Conservation (phyloP, 2,329 filamentous ascomycete species). For the Acrodontium crateriforme region DNA sequence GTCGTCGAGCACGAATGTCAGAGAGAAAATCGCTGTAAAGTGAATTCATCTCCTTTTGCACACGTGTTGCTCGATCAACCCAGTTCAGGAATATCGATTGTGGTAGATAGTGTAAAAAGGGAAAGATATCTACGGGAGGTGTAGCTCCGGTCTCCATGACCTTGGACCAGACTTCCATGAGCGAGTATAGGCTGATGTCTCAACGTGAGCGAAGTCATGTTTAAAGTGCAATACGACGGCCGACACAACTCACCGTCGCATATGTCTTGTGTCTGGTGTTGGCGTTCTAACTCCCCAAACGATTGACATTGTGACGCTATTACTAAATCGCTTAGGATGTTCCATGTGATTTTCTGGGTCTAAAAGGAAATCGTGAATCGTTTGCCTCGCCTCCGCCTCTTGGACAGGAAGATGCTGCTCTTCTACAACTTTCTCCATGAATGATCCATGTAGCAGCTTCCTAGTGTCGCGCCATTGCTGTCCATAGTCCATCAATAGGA, state of each 20-base stretch:
- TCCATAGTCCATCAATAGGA: conserved; percentile 35
- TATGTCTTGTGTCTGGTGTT: conserved; percentile 9
- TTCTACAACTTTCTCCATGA: conserved; percentile 32
- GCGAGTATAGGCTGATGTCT: conserved; percentile 27
- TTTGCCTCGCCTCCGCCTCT: conserved; percentile 36
- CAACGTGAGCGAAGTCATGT: conserved; percentile 6
- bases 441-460: conserved; percentile 30
- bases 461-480: conserved; percentile 33
- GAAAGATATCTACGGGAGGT: conserved; percentile 36
- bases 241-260: no score
- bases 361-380: conserved; percentile 32
- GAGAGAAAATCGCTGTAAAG: conserved; percentile 27
- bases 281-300: conserved; percentile 3
- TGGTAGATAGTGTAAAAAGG: conserved; percentile 31
- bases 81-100: conserved; percentile 29
- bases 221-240: conserved; percentile 6
- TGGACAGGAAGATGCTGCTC: conserved; percentile 29
- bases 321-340: conserved; percentile 35
- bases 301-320: conserved; percentile 31
- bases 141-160: conserved; percentile 36
- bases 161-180: conserved; percentile 32
- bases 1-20: conserved; percentile 22
- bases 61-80: conserved; percentile 22
- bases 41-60: conserved; percentile 28
- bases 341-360: conserved; percentile 32